Evolutionary conservation across 2,329 filamentous ascomycete species (phyloP).

Genomic region (Neonectria sp.): DNA sequence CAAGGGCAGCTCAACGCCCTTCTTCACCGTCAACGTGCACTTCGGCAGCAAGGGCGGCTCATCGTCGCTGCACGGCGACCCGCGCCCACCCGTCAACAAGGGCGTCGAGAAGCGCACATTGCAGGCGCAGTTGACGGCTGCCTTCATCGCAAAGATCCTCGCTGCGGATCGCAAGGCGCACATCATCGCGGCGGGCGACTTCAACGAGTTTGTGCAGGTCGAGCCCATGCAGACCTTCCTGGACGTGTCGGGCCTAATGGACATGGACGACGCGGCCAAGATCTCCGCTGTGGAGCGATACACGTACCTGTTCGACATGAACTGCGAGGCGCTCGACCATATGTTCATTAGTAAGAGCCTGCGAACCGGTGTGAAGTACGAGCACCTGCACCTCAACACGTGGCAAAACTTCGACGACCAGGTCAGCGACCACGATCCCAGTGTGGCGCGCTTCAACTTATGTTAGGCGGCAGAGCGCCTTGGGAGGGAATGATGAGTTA

Average conservation of each 20-base stretch:
- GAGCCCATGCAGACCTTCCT: conserved; percentile 70
- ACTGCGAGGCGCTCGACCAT: conserved; percentile 79
- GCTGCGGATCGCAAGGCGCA: conserved; percentile 67
- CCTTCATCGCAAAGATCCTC: conserved; percentile 73
- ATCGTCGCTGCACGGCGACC: conserved; percentile 75
- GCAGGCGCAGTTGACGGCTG: conserved; percentile 72
- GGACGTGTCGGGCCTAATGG: conserved; percentile 67
- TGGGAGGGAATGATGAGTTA: neutral
- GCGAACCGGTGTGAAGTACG: conserved; percentile 62
- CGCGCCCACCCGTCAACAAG: conserved; percentile 76
- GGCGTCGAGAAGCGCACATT: conserved; percentile 69
- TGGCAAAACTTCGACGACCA: conserved; percentile 72
- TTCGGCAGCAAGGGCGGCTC: conserved; percentile 77
- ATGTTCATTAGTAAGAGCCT: conserved; percentile 74
- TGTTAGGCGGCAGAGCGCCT: conserved; percentile 55
- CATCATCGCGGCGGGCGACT: conserved; percentile 77
- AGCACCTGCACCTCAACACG: conserved; percentile 81
- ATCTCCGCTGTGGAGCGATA: conserved; percentile 73
- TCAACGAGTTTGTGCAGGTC: conserved; percentile 80
- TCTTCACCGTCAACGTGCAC: conserved; percentile 83
- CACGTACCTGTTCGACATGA: conserved; percentile 79
- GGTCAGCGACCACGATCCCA: conserved; percentile 79
- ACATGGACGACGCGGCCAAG: conserved; percentile 73
- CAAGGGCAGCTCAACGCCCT: conserved; percentile 64
- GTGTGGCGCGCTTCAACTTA: conserved; percentile 74